A percentile compares a stretch with the other conserved stretches of the same genome.
Conservation (phyloP, 805 yeast species). For the Cyberlindnera mycetangii region DNA sequence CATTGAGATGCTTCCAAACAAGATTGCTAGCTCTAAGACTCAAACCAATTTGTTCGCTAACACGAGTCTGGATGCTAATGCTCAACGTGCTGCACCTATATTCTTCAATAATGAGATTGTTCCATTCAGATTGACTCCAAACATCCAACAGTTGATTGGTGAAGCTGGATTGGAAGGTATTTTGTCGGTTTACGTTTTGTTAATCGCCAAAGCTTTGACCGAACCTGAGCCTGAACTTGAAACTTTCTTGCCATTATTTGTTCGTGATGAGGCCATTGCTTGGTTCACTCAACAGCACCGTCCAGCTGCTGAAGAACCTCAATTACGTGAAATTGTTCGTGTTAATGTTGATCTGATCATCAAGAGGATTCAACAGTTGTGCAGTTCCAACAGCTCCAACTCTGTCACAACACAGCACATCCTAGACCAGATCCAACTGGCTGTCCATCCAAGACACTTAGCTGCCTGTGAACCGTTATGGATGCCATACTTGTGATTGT, state of each 20-base stretch:
- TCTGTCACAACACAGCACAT: constrained; percentile 82
- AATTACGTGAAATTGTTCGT: constrained; percentile 80
- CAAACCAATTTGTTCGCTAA: constrained; percentile 35
- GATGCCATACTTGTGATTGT: constrained; percentile 77
- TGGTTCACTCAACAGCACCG: constrained; percentile 92
- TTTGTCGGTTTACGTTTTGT: constrained; percentile 77
- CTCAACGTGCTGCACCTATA: constrained; percentile 54
- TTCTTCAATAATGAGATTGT: constrained; percentile 91
- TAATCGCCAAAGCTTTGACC: constrained; percentile 81
- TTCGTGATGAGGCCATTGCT: constrained; percentile 90
- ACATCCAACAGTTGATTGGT: constrained; percentile 89
- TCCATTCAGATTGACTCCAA: constrained; percentile 95
- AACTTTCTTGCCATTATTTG: constrained; percentile 88
- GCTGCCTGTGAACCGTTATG: constrained; percentile 90
- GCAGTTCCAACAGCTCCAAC: constrained; percentile 53
- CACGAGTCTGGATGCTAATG: constrained; percentile 32
- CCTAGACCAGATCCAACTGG: constrained; percentile 86
- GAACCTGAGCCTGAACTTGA: constrained; percentile 92
- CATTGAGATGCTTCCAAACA: constrained; percentile 91
- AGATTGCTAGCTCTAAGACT: constrained; percentile 52
- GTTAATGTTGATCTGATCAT: constrained; percentile 83
- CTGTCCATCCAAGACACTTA: constrained; percentile 90
- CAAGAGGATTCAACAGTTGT: constrained; percentile 74
- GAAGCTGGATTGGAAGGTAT: constrained; percentile 93
- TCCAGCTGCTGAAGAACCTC: constrained; percentile 78